Evolutionary conservation across 768 basidiomycete genomes (phyloP), one percentile per base, ranked within the genome.

Genomic region (Daedaleopsis nitida): DNA sequence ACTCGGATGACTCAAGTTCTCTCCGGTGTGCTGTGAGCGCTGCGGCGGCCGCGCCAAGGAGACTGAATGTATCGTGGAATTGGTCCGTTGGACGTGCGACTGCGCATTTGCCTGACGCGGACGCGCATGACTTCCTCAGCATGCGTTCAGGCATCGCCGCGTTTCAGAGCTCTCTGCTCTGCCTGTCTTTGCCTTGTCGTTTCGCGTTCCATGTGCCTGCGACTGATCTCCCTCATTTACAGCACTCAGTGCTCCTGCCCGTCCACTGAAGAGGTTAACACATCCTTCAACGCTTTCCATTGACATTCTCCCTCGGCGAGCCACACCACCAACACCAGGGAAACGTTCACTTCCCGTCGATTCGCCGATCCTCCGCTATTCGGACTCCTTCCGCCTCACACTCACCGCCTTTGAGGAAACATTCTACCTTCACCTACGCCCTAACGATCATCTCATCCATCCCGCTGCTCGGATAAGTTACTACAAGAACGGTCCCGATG

Each of bases 391-490:
- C 71, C 83, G 90, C 27, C 80, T 92, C 53, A 83, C 83, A 32
- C 74, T 92, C 53, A 79, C 85, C 45, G 88, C 86, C 11, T 88
- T 88, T 66, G 80, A 81, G 64, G 81, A 88, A 44, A 82, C 78
- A 27, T 89, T 86, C 69, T 78, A 88, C 69, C 80, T 94, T 48
- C 88, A 93, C 68, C 79, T 94, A 52, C 83, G 83, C 17, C 92
- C 92, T 9, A 92, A 91, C 69, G 83, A 88, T 64, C 77, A 91
- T 64, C 84, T 94, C 62, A 78, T 94, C 53, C 91, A 93, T 69
- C 87, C 91, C 45, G 83, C 87, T 55, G 92, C 92, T 1, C 84
- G 86, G 44, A 80, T 92, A 58, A 84, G 82, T 54, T 87, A 88
- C 74, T 86, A 85, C 71, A 74, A 77, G n/a, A 79, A 77, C 21